A percentile compares a stretch with the other conserved stretches of the same genome.
Conservation (phyloP, 805 yeast genomes). For the Wickerhamiella brachini region DNA sequence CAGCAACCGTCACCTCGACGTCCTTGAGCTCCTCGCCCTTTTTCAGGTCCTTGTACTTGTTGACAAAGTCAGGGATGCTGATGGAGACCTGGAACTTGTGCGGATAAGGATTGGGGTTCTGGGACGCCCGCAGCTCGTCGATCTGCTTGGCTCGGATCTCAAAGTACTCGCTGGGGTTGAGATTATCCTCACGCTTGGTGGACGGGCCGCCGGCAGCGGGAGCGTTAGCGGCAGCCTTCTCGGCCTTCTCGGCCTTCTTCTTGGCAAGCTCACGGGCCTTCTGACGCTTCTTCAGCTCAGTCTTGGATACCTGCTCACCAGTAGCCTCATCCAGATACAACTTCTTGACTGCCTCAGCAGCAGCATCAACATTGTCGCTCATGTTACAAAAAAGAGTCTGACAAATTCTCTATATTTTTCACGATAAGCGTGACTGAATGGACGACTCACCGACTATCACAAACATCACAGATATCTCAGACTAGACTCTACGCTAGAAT, state of each 20-base stretch:
- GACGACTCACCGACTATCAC: background rate
- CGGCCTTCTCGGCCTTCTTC: conserved; percentile 87
- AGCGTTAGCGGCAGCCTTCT: conserved; percentile 23
- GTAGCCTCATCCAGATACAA: conserved; percentile 74
- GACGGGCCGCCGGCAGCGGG: conserved; percentile 39
- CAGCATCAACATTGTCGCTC: conserved; percentile 21
- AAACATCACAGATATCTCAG: too few relatives aligned
- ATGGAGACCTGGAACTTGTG: conserved; percentile 75
- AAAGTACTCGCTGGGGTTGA: conserved; percentile 84
- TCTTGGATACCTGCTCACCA: conserved; percentile 92
- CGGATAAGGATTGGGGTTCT: conserved; percentile 81
- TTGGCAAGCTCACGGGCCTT: conserved; percentile 76
- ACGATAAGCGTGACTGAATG: background rate
- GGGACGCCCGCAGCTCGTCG: conserved; percentile 57
- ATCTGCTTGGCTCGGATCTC: conserved; percentile 88
- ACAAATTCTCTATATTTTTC: background rate
- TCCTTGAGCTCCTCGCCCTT: conserved; percentile 81
- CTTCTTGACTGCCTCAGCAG: conserved; percentile 51
- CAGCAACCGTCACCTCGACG: conserved; percentile 63
- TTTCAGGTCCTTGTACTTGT: conserved; percentile 51
- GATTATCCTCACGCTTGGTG: conserved; percentile 62
- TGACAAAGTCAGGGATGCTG: conserved; percentile 56
- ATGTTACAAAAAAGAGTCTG: background rate
- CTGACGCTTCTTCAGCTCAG: conserved; percentile 91
- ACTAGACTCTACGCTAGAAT: too few relatives aligned